phyloP scores from a whole-genome alignment of 192 early-diverging fungal genomes.

The Haplosporangium gracile region DNA sequence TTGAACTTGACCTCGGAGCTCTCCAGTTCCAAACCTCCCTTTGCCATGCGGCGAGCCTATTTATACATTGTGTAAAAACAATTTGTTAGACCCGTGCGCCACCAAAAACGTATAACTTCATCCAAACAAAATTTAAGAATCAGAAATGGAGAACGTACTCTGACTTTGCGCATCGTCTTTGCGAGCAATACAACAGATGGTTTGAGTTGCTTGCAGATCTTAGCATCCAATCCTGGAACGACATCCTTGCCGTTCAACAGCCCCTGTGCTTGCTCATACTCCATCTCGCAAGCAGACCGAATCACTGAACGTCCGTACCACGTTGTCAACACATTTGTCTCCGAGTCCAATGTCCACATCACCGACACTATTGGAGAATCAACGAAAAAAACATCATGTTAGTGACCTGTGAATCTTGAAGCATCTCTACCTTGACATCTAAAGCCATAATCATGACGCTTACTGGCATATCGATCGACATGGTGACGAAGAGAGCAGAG shows the following conservation, averaged over 20 bases:
- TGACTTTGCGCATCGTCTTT: constrained; percentile 64
- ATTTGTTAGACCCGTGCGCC: neutral
- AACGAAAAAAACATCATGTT: neutral
- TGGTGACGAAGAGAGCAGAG: constrained; percentile 78
- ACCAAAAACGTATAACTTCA: neutral
- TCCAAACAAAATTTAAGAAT: neutral
- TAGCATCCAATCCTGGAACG: constrained; percentile 59
- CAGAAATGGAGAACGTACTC: constrained; percentile 41
- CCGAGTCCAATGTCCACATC: constrained; percentile 73
- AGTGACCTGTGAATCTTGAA: neutral
- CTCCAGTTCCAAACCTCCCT: constrained; percentile 79
- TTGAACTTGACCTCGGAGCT: constrained; percentile 83
- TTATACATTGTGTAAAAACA: neutral
- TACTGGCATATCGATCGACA: constrained; percentile 75
- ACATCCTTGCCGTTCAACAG: constrained; percentile 69
- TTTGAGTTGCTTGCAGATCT: constrained; percentile 55
- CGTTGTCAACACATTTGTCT: constrained; percentile 61
- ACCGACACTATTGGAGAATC: constrained; percentile 65
- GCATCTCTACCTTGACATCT: neutral
- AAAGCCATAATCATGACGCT: neutral
- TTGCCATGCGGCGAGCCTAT: constrained; percentile 64
- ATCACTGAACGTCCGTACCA: constrained; percentile 85
- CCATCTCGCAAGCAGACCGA: constrained; percentile 81
- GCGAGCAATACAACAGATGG: constrained; percentile 62
- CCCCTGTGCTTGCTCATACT: constrained; percentile 82